Base-by-base conservation (phyloP, 2,329 filamentous ascomycete species). In the Cladophialophora bantiana region DNA sequence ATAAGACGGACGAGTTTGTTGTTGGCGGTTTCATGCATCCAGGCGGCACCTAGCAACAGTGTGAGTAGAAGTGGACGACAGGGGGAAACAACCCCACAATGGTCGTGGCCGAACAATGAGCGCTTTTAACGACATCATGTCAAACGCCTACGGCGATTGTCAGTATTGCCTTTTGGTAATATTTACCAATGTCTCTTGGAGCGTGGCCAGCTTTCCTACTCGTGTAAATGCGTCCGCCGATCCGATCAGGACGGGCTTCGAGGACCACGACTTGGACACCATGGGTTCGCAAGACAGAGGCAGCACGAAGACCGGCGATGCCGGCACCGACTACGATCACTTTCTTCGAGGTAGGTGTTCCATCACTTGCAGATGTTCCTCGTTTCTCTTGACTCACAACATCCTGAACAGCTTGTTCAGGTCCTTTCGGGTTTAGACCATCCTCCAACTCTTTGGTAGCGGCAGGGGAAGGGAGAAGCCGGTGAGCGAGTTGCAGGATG, bases 1-100 rank as follows among this genome's bases (percentile, higher is more conserved):
- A 82, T 81, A 63, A 82, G 73, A 68, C 79, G 80, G 38, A 81
- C 78, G 45, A 82, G 73, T 63, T 77, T 78, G 70, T 81, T 81
- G 73, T 81, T 79, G 53, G 77, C 79, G 35, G 79, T 81, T 75
- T 81, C 79, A 72, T 81, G 79, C 75, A 81, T 79, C 79, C 79
- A 81, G 64, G 79, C 79, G 62, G 79, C 79, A 57, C 79, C 79
- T 81, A 60, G 57, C 59, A 61, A 60, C 26, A 36, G 36, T 68
- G 68, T 70, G 63, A 71, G 69, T 65, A 62, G 35, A 68, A 67
- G 34, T 52, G 67, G 48, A 62, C 35, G 50, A 61, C 40, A 36
- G 26, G 60, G 61, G 64, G 59, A 69, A 69, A 71, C 66, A 70
- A 71, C 61, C 59, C 67, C 66, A 68, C 66, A 72, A 70, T 63